Conservation (phyloP, 2,329 filamentous ascomycete species). For the Orbilia ellipsospora region DNA sequence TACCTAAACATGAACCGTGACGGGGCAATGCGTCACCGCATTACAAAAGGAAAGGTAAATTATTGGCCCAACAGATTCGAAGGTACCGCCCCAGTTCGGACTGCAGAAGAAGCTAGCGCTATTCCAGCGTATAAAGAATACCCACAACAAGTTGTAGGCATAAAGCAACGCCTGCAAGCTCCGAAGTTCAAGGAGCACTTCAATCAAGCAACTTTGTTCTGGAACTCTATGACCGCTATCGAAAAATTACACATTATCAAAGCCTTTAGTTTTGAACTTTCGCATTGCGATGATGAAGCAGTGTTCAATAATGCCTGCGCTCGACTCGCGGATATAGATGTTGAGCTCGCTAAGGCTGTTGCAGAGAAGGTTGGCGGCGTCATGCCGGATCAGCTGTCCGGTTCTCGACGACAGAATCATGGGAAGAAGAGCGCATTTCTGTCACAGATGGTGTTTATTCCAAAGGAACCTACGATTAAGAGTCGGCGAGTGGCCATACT, state of each 20-base stretch:
- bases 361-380: conserved; percentile 76
- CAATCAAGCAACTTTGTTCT: conserved; percentile 83
- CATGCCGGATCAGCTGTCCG: conserved; percentile 64
- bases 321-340: conserved; percentile 76
- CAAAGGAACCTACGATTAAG: conserved; percentile 73
- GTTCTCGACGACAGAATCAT: conserved; percentile 69
- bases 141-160: conserved; percentile 73
- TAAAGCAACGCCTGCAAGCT: conserved; percentile 76
- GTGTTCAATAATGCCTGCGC: conserved; percentile 78
- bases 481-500: conserved; percentile 79
- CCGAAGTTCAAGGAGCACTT: conserved; percentile 82
- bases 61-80: conserved; percentile 82
- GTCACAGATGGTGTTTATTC: conserved; percentile 75
- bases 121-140: conserved; percentile 73
- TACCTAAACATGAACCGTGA: conserved; percentile 82
- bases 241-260: conserved; percentile 74
- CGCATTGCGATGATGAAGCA: conserved; percentile 81
- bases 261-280: conserved; percentile 76
- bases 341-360: conserved; percentile 75
- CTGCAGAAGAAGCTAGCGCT: conserved; percentile 67
- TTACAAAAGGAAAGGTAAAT: conserved; percentile 78
- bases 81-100: conserved; percentile 71
- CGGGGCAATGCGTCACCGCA: conserved; percentile 77
- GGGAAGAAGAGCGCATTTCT: conserved; percentile 75
- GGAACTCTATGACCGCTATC: conserved; percentile 76